Evolutionary conservation across 768 basidiomycete genomes (phyloP), one percentile per base, ranked within the genome.

Genomic region (Panus rudis): DNA sequence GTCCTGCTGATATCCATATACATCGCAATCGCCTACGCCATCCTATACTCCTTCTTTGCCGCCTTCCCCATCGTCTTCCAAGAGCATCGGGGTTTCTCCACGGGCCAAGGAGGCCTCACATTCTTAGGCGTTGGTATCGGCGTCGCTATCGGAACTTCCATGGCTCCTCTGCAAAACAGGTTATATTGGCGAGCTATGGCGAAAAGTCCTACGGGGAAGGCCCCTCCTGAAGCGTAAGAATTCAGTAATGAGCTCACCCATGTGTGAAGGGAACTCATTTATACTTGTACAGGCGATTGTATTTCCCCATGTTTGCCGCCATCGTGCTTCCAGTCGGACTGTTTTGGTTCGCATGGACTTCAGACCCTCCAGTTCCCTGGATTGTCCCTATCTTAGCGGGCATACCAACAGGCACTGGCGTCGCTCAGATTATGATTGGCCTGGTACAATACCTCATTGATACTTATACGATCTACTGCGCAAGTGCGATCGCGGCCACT

Each of bases 391-490:
- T 86, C 58, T 59, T 84, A 28, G 77, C 76, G 14, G 79, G 76
- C 13, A 63, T 75, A 10, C 82, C 83, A 11, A 86, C 86, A 58
- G 86, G 84, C 20, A 56, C 65, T 14, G 77, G 78, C 13, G 72
- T 80, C 44, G 71, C 81, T n/a, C 67, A 78, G 48, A 75, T 85
- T 45, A 66, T 84, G 63, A 73, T 79, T 50, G 72, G 73, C 34
- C 61, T 81, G n/a, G 74, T 78, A 31, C 75, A 77, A 3, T 85
- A 85, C 63, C 67, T 85, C 44, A 79, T 87, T 73, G 83, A 85
- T 53, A 65, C 76, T 12, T 85, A 85, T 64, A 68, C 69, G 33
- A 65, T 82, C 33, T 80, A 79, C 59, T 76, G 72, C 47, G 80
- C 81, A 2, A 79, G 78, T 51, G 82, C 81, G 14, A 69, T 84